Conservation (phyloP, 2,329 filamentous ascomycete species). For the Leptographium lundbergii region DNA sequence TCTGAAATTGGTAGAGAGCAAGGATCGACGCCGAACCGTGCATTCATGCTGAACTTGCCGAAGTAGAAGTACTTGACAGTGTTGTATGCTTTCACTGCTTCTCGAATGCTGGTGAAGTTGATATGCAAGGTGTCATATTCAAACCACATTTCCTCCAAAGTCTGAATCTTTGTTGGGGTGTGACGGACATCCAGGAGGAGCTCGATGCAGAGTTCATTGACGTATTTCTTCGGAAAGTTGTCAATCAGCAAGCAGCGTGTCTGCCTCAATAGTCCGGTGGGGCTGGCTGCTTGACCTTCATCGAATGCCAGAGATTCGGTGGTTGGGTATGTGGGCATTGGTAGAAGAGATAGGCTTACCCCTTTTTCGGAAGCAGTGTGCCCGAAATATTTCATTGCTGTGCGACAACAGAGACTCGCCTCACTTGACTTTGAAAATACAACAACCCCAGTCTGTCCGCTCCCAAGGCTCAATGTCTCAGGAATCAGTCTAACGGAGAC, state of each 20-base stretch:
- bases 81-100: conserved; percentile 5
- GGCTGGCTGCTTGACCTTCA: neutral
- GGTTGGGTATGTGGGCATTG: conserved; percentile 9
- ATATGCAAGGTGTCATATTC: conserved; percentile 5
- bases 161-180: neutral
- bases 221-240: conserved; percentile 6
- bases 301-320: neutral
- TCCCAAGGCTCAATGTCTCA: neutral
- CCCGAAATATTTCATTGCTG: neutral
- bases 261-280: neutral
- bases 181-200: neutral
- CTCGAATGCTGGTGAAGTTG: conserved; percentile 9
- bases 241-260: conserved; percentile 8
- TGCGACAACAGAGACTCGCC: neutral
- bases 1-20: neutral
- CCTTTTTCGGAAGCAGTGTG: no score
- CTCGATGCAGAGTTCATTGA: conserved; percentile 8
- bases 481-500: conserved; percentile 3
- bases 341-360: neutral
- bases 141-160: conserved; percentile 12
- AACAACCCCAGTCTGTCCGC: conserved; percentile 6
- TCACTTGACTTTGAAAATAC: conserved; percentile 6
- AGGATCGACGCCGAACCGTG: conserved; percentile 6
- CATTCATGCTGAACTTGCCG: conserved; percentile 3
- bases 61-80: conserved; percentile 6